Evolutionary conservation across 1,139 yeast species (phyloP).

Genomic region (Geotrichum histeridarum): DNA sequence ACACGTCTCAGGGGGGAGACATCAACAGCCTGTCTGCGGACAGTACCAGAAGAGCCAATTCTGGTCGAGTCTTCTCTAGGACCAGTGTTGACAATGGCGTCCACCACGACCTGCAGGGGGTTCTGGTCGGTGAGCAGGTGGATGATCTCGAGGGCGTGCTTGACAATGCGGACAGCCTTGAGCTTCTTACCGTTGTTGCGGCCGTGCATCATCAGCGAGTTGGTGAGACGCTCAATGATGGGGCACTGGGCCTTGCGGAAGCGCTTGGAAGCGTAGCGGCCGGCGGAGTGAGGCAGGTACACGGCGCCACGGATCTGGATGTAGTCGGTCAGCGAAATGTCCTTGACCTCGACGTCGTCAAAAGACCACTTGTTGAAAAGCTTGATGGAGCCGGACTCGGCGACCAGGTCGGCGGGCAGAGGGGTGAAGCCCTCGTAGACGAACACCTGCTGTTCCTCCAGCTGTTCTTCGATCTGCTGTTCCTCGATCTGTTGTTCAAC

Average conservation of each 20-base stretch:
- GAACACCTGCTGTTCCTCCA: constrained; percentile 26
- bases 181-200: constrained; percentile 99
- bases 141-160: constrained; percentile 98
- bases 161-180: constrained; percentile 98
- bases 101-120: constrained; percentile 99
- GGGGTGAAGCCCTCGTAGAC: constrained; percentile 48
- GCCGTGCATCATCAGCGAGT: constrained; percentile 99
- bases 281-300: constrained; percentile 98
- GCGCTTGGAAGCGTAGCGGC: constrained; percentile 99
- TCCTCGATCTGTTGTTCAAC: constrained; percentile 19
- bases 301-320: constrained; percentile 96
- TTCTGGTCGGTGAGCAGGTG: constrained; percentile 96
- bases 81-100: constrained; percentile 99
- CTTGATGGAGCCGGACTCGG: constrained; percentile 93
- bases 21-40: constrained; percentile 99
- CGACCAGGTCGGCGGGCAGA: constrained; percentile 95
- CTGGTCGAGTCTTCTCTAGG: constrained; percentile 99
- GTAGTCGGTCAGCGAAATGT: constrained; percentile 97
- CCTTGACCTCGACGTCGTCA: constrained; percentile 96
- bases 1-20: constrained; percentile 99
- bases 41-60: constrained; percentile 99
- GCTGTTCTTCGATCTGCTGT: constrained; percentile 14
- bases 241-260: constrained; percentile 99
- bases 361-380: constrained; percentile 99
- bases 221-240: constrained; percentile 97